Conservation (phyloP, 2,329 filamentous ascomycete species). For the Epichloe festucae region DNA sequence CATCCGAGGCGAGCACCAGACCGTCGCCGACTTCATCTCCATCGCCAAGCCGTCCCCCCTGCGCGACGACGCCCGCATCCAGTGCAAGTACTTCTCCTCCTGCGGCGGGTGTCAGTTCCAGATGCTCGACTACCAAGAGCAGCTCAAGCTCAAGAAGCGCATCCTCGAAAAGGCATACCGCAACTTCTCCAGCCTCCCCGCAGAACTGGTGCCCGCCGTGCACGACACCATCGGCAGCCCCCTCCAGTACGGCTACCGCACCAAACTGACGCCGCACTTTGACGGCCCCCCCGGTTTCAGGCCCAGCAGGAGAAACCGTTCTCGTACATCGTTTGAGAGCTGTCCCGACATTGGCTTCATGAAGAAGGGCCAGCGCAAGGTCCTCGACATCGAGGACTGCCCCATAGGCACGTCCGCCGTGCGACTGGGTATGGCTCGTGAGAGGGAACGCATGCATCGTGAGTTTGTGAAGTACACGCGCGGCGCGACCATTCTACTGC, state of each 20-base stretch:
- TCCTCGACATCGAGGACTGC: constrained; percentile 93
- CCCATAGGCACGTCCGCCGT: constrained; percentile 87
- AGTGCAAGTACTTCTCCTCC: constrained; percentile 73
- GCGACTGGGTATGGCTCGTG: constrained; percentile 61
- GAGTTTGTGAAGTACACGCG: constrained; percentile 61
- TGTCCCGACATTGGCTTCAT: constrained; percentile 83
- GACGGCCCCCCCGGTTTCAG: constrained; percentile 58
- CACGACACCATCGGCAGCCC: constrained; percentile 82
- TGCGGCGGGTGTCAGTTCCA: constrained; percentile 96
- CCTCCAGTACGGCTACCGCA: constrained; percentile 84
- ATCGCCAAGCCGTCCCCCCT: constrained; percentile 60
- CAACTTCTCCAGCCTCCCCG: constrained; percentile 77
- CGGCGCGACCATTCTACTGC: constrained; percentile 78
- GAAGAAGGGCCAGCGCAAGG: constrained; percentile 64
- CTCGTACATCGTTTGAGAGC: constrained; percentile 35
- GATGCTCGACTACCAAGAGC: constrained; percentile 82
- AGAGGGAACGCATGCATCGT: constrained; percentile 63
- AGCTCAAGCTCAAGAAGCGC: constrained; percentile 70
- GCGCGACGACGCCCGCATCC: constrained; percentile 64
- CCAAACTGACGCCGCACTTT: constrained; percentile 95
- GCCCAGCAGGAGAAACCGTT: constrained; percentile 33
- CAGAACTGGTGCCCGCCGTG: constrained; percentile 61
- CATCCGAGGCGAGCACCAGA: constrained; percentile 50
- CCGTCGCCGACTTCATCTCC: constrained; percentile 69
- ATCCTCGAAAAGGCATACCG: constrained; percentile 85